These are phyloP conservation scores for Beverwykella pulmonaria DNA, from an alignment of 495 filamentous ascomycete genomes.

Conservation along the genomic window DNA sequence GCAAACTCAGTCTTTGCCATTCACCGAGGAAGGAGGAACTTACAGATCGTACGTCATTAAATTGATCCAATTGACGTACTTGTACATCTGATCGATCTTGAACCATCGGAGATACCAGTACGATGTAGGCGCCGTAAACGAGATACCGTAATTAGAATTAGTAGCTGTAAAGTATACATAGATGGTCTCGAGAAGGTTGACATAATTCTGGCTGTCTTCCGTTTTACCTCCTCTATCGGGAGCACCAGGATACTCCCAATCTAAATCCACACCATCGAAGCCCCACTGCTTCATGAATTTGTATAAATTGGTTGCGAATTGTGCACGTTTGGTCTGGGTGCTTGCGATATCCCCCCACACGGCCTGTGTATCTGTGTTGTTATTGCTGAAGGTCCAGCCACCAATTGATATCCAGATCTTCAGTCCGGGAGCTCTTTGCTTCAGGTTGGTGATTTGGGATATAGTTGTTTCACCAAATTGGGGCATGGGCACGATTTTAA, in stretches of 20 bases:
- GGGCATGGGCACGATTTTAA: slow-evolving; percentile 8
- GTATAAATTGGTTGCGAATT: slow-evolving; percentile 51
- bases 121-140: slow-evolving; percentile 44
- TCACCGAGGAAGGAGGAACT: too few species aligned
- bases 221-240: slow-evolving; percentile 48
- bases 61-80: slow-evolving; percentile 51
- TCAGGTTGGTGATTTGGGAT: slow-evolving; percentile 58
- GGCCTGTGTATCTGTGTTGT: background rate
- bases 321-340: slow-evolving; percentile 38
- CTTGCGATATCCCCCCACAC: slow-evolving; percentile 7
- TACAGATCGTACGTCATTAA: slow-evolving; percentile 48
- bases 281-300: slow-evolving; percentile 52
- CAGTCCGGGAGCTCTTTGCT: slow-evolving; percentile 4
- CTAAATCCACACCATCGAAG: slow-evolving; percentile 61
- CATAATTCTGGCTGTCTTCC: slow-evolving; percentile 48
- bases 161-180: slow-evolving; percentile 48
- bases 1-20: too few species aligned
- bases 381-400: slow-evolving; percentile 35
- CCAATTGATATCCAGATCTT: slow-evolving; percentile 47
- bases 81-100: slow-evolving; percentile 45
- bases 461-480: background rate
- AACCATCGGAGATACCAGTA: slow-evolving; percentile 51
- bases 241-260: slow-evolving; percentile 55
- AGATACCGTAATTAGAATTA: slow-evolving; percentile 47
- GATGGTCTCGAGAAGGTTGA: slow-evolving; percentile 51